Conservation (phyloP, 2,329 filamentous ascomycete genomes). For the Claviceps maximensis region DNA sequence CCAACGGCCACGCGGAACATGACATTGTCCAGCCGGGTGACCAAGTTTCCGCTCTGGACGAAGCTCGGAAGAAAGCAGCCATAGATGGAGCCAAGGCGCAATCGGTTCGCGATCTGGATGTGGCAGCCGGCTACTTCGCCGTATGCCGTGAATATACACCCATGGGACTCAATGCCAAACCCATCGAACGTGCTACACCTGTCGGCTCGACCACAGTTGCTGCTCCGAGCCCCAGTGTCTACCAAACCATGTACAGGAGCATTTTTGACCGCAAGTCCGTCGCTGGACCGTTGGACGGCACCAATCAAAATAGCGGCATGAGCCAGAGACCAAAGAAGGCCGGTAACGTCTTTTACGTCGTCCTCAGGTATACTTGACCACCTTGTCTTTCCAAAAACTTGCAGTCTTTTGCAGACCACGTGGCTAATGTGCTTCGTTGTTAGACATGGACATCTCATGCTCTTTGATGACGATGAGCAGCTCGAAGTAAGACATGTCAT, state of each 20-base stretch:
- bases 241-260: constrained; percentile 95
- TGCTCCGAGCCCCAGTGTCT: constrained; percentile 80
- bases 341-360: constrained; percentile 86
- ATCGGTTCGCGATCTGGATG: constrained; percentile 52
- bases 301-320: constrained; percentile 29
- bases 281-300: constrained; percentile 33
- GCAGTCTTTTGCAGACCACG: background rate
- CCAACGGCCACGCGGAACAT: constrained; percentile 16
- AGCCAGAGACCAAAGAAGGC: constrained; percentile 49
- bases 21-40: constrained; percentile 46
- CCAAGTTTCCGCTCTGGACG: constrained; percentile 50
- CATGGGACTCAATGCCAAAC: constrained; percentile 83
- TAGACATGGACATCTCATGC: constrained; percentile 89
- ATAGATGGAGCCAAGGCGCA: constrained; percentile 47
- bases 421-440: constrained; percentile 1
- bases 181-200: constrained; percentile 73
- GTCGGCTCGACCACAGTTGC: constrained; percentile 62
- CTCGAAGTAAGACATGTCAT: constrained; percentile 94
- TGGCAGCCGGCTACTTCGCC: constrained; percentile 87
- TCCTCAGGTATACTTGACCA: constrained; percentile 51
- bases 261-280: constrained; percentile 71
- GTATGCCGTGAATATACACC: constrained; percentile 87
- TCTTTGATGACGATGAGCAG: constrained; percentile 92
- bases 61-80: constrained; percentile 38
- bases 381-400: background rate